Base-by-base conservation (phyloP, 2,329 filamentous ascomycete genomes). In the Aquanectria penicillioides region DNA sequence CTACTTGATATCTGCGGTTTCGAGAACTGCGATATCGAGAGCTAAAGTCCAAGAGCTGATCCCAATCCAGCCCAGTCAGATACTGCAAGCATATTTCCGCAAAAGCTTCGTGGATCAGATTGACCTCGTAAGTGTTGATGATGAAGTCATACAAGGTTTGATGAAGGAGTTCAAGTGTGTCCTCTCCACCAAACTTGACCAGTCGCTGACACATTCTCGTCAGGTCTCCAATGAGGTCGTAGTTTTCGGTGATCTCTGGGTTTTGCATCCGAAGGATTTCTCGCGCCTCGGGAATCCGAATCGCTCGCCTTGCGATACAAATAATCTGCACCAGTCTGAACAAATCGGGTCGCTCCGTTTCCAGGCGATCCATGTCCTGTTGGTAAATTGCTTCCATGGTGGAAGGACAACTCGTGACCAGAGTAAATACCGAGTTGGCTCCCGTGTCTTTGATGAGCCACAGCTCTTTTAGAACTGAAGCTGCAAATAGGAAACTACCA, bases 301-400 rank as follows among this genome's bases (percentile, higher is more conserved):
- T 31, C 10, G 55, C 46, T 25, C 51, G 33, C 13, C 48, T 56
- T 5, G 61, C 57, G 28, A 67, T 57, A 28, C 61, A 63, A 7
- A 67, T n/a, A 18, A 65, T 55, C 31, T 58, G 63, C 17, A 67
- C 36, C 23, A 67, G 33, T 5, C 41, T 49, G 26, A 67, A 67
- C 13, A 66, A 25, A 26, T 67, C 64, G 2, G 51, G 38, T 5
- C 64, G 61, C 12, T 67, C 61, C 9, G 28, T 20, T 28, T 58
- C 38, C 4, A 67, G 59, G 29, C 58, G 63, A 13, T 67, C 50
- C 64, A 67, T 62, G 26, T 64, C 63, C 28, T 67, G 64, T 29
- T 66, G 57, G 25, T 67, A 67, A 15, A 67, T 67, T 7, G 63
- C 64, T 46, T 67, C 61, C 61, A 65, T 65, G 6, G 63, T 64